Conservation (phyloP, 768 basidiomycete genomes). For the Cyathus striatus region DNA sequence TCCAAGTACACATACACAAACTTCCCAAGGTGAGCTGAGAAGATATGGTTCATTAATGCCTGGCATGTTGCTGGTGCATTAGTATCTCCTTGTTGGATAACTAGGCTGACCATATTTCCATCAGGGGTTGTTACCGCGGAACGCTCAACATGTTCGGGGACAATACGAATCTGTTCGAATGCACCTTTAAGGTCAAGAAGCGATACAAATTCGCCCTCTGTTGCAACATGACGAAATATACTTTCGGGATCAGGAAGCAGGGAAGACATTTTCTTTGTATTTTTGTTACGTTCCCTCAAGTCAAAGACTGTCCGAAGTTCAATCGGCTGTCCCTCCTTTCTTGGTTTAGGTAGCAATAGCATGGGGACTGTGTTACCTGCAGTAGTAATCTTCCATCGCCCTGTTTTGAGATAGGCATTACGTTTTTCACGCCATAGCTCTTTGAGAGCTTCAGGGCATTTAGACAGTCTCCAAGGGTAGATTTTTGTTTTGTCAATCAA, state of each 20-base stretch:
- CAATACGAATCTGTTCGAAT: slow-evolving; percentile 34
- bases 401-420: slow-evolving; percentile 19
- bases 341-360: slow-evolving; percentile 23
- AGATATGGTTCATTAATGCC: slow-evolving; percentile 19
- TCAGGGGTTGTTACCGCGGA: slow-evolving; percentile 24
- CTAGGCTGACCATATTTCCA: slow-evolving; percentile 28
- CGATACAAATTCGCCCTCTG: slow-evolving; percentile 17
- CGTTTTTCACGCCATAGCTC: slow-evolving; percentile 23
- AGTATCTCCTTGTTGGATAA: slow-evolving; percentile 22
- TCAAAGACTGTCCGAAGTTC: slow-evolving; percentile 28
- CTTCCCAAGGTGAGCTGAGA: slow-evolving; percentile 2
- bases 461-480: slow-evolving; percentile 26
- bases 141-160: slow-evolving; percentile 15
- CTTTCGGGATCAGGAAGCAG: slow-evolving; percentile 36
- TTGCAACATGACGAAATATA: slow-evolving; percentile 26
- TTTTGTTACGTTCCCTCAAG: slow-evolving; percentile 31
- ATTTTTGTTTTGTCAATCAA: slow-evolving; percentile 26
- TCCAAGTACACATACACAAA: slow-evolving; percentile 10
- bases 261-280: slow-evolving; percentile 25
- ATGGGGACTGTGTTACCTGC: slow-evolving; percentile 29
- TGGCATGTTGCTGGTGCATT: slow-evolving; percentile 30
- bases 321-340: slow-evolving; percentile 10
- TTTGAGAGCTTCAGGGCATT: slow-evolving; percentile 31
- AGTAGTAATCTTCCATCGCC: slow-evolving; percentile 22
- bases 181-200: slow-evolving; percentile 32